These are phyloP conservation scores for Trichaptum fuscoviolaceum DNA, from an alignment of 768 basidiomycete genomes.

Conservation along the genomic window DNA sequence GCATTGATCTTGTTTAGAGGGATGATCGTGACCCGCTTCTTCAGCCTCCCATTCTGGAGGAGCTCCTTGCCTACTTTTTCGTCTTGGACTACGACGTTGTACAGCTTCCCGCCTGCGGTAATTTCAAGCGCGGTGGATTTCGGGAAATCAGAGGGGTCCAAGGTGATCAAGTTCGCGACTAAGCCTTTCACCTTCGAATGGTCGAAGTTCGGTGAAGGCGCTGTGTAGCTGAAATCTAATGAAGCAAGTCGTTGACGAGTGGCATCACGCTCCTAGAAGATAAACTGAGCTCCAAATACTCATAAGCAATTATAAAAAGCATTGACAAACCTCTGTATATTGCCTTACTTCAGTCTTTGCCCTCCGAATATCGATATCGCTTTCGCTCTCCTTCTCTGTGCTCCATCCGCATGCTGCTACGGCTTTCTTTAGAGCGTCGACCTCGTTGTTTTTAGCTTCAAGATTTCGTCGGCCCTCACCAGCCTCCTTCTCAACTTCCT, in stretches of 20 bases:
- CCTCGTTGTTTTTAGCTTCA: conserved; percentile 48
- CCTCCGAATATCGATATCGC: conserved; percentile 43
- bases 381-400: conserved; percentile 61
- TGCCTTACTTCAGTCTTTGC: conserved; percentile 50
- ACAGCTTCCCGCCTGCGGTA: conserved; percentile 82
- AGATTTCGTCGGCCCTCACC: conserved; percentile 69
- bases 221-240: conserved; percentile 79
- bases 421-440: conserved; percentile 49
- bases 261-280: conserved; percentile 55
- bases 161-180: conserved; percentile 81
- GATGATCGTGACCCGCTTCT: conserved; percentile 88
- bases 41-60: conserved; percentile 69
- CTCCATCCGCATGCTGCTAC: conserved; percentile 70
- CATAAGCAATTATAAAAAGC: background rate
- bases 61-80: conserved; percentile 85
- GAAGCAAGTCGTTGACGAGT: conserved; percentile 61
- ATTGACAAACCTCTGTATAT: conserved; percentile 53
- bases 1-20: conserved; percentile 88
- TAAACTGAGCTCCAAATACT: background rate
- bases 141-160: conserved; percentile 63
- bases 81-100: conserved; percentile 91
- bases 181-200: conserved; percentile 84
- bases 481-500: conserved; percentile 80
- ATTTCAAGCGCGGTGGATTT: conserved; percentile 91
- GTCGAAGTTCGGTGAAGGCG: conserved; percentile 78